A percentile compares a stretch with the other conserved stretches of the same genome.
Conservation (phyloP, 2,329 filamentous ascomycete species). For the Fusarium incarnatum region DNA sequence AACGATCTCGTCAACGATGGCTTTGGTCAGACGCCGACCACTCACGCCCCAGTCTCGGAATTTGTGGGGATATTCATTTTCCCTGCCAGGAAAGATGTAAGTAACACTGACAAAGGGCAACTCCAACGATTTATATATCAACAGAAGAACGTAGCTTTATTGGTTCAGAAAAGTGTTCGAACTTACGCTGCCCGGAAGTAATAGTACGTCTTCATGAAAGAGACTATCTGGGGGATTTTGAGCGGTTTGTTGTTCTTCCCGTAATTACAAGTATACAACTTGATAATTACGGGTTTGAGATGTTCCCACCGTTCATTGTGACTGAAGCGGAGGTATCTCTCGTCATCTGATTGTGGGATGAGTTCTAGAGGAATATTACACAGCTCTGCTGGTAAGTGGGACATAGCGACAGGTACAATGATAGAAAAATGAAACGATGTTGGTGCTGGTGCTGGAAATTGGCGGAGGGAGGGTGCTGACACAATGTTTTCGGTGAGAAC, state of each 20-base stretch:
- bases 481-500: too few species aligned
- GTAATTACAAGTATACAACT: neutral
- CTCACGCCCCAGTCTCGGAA: too few species aligned
- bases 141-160: too few species aligned
- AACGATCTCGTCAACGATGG: too few species aligned
- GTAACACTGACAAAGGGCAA: neutral
- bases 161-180: fast-evolving
- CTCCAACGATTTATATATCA: fast-evolving
- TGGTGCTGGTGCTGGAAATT: too few species aligned
- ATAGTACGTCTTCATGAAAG: neutral
- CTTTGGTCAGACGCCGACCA: too few species aligned
- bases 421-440: too few species aligned
- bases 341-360: fast-evolving
- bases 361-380: neutral
- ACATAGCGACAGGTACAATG: too few species aligned
- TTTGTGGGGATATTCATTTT: too few species aligned
- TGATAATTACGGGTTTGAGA: neutral
- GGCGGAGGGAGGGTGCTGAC: too few species aligned
- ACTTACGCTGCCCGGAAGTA: neutral
- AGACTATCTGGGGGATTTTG: neutral
- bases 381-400: too few species aligned
- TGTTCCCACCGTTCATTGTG: neutral
- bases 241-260: neutral
- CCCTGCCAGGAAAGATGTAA: too few species aligned
- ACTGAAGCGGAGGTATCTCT: fast-evolving